Evolutionary conservation across 108 stramenopile genomes (phyloP), one percentile per base, ranked within the genome.

Genomic region (Licmophora abbreviata): DNA sequence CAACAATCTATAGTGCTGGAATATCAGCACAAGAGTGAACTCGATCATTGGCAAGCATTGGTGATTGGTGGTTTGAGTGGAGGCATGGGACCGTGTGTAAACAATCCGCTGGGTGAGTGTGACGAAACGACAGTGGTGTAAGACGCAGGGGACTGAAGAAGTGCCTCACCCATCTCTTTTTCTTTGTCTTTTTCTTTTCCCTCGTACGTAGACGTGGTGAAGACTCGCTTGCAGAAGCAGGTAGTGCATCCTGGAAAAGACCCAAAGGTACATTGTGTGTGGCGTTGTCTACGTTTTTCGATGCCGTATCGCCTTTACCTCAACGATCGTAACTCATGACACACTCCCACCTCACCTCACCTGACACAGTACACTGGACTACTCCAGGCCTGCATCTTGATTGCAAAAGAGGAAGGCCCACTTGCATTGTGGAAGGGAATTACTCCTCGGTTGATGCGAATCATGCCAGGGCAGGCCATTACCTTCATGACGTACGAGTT

Each of bases 381-480:
- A 45, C 44, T 69, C 10, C 88, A 93, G 58, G 79, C 78, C 12
- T 85, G 85, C 46, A 29, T 63, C 22, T 48, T 83, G 14, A 95
- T 98, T 56, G 89, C 87, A 17, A 78, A 71, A 58, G 95, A 98
- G 63, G 97, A 98, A 71, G 95, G 97, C 22, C 59, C 80, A 3
- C 52, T 71, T 23, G 93, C 95, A 0, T 73, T 98, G 22, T 98
- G 95, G 95, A 96, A 95, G 73, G 97, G 97, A 9, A 87, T 98
- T 42, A 91, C 88, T 14, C 97, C 97, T 4, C 72, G 97, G 36
- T 69, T 98, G 55, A 61, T 95, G 82, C 73, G 97, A 15, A 94
- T 98, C 58, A 76, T 94, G 65, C 97, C 97, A 4, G 97, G 97
- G 12, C 97, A 98, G 69, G 97, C 97, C 15, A 96, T 98, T 56